Evolutionary conservation across 257 asterid genomes (phyloP).

Genomic region (Handroanthus guayacan): DNA sequence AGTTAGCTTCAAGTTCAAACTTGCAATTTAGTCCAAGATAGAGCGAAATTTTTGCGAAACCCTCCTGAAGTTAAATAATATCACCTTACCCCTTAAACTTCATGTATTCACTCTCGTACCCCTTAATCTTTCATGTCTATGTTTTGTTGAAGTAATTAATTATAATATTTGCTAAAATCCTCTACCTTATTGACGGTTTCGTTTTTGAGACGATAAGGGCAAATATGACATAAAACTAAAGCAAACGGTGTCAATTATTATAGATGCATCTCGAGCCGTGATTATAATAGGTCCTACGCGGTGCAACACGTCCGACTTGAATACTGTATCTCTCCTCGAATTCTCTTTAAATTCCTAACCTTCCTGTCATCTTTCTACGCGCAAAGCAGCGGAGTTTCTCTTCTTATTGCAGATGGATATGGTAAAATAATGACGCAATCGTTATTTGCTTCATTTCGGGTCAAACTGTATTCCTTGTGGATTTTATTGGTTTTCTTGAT

Average conservation of each 20-base stretch:
- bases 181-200: too few relatives aligned
- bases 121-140: neutral
- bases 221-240: too few relatives aligned
- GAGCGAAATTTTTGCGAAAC: neutral
- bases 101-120: neutral
- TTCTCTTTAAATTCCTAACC: neutral
- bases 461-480: conserved; percentile 7
- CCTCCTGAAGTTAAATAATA: conserved; percentile 3
- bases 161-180: too few relatives aligned
- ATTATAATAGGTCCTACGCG: too few relatives aligned
- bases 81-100: conserved; percentile 1
- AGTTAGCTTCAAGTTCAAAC: conserved; percentile 39
- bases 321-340: neutral
- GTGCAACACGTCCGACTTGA: too few relatives aligned
- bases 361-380: neutral
- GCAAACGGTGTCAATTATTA: too few relatives aligned
- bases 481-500: conserved; percentile 23
- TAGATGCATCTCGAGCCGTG: too few relatives aligned
- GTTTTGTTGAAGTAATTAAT: too few relatives aligned
- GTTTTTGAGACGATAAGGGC: too few relatives aligned
- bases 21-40: conserved; percentile 26
- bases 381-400: conserved; percentile 23
- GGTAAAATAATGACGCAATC: conserved; percentile 33
- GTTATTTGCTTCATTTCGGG: neutral
- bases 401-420: conserved; percentile 34